Base-by-base conservation (phyloP, 495 filamentous ascomycete genomes). In the Penicillium manginii region DNA sequence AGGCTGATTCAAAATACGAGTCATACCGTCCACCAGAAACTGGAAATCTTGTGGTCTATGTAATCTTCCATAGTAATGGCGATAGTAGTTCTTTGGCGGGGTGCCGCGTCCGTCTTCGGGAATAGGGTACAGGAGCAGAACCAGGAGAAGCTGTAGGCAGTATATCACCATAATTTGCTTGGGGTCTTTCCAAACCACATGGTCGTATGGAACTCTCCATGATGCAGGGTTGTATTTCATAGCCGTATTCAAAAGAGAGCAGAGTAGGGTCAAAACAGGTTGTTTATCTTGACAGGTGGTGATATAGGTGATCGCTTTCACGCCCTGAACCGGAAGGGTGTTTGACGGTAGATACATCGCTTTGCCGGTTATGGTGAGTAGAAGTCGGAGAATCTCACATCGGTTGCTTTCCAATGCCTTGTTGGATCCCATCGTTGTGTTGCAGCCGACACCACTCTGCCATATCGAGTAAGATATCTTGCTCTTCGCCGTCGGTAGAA, bases 11-110 rank as follows among this genome's bases (percentile, higher is more conserved):
- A 99, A 73, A 35, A 98, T 88, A 62, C 91, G 86, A 3, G 89
- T 96, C 89, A 99, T 96, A 21, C 94, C 94, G 72, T 98, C 93
- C 14, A 94, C 89, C 21, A 98, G 84, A 70, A 98, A 98, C 72
- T 99, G 94, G 73, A 99, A 98, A 68, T 99, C 94, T 67, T 97
- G 91, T 9, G 93, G 90, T 48, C 94, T 84, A 73, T 99, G 94
- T 49, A 99, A 72, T 48, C 93, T 83, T 37, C 94, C 92, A 26
- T 97, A 86, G 65, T 93, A 96, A 77, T 97, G 91, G 10, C 93
- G 89, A 71, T 92, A 96, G 65, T 86, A 91, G 69, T 98, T 99
- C 78, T 96, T 96, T 5, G 88, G 85, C 3, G 82, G 78, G 17
- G 66, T 39, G 12, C 82, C 83, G 51, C 80, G 78, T 21, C 84